These are phyloP conservation scores for Candida taoyuanica DNA, from an alignment of 805 yeast species.

Conservation along the genomic window DNA sequence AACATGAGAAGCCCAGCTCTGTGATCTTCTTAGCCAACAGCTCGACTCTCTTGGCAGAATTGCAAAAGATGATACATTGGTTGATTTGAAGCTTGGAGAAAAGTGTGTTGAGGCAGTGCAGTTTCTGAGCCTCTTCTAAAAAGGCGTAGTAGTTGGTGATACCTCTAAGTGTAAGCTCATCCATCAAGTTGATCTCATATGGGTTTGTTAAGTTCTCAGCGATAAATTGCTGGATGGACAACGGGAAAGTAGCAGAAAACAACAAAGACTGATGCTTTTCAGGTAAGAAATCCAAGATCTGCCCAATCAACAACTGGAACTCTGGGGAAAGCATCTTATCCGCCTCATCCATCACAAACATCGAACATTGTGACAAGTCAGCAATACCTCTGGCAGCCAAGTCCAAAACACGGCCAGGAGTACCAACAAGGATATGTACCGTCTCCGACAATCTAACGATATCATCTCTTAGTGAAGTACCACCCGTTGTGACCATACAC, in stretches of 20 bases:
- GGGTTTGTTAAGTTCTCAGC: constrained; percentile 86
- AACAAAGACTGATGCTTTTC: constrained; percentile 74
- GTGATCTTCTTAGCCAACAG: constrained; percentile 93
- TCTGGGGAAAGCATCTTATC: constrained; percentile 94
- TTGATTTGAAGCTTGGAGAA: constrained; percentile 93
- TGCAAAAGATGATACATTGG: constrained; percentile 95
- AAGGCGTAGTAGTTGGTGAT: constrained; percentile 98
- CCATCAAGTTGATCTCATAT: constrained; percentile 95
- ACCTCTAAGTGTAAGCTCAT: constrained; percentile 92
- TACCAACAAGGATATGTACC: constrained; percentile 92
- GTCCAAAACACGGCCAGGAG: constrained; percentile 96
- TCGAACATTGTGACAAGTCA: constrained; percentile 77
- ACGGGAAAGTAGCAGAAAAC: constrained; percentile 94
- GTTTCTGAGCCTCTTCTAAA: constrained; percentile 93
- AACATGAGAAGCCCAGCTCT: constrained; percentile 94
- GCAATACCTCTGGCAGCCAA: constrained; percentile 85
- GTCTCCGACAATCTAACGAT: constrained; percentile 88
- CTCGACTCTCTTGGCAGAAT: constrained; percentile 95
- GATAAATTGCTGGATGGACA: constrained; percentile 90
- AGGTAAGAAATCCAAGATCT: constrained; percentile 79
- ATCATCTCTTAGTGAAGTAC: constrained; percentile 91
- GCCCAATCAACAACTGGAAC: constrained; percentile 82
- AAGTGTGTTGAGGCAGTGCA: constrained; percentile 91
- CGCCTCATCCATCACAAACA: constrained; percentile 98
- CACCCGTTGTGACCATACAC: constrained; percentile 98